Percentiles rank a stretch among this genome's conserved stretches.
phyloP scores from a whole-genome alignment of 2,329 filamentous ascomycete species.

The Fusarium kyushuense region DNA sequence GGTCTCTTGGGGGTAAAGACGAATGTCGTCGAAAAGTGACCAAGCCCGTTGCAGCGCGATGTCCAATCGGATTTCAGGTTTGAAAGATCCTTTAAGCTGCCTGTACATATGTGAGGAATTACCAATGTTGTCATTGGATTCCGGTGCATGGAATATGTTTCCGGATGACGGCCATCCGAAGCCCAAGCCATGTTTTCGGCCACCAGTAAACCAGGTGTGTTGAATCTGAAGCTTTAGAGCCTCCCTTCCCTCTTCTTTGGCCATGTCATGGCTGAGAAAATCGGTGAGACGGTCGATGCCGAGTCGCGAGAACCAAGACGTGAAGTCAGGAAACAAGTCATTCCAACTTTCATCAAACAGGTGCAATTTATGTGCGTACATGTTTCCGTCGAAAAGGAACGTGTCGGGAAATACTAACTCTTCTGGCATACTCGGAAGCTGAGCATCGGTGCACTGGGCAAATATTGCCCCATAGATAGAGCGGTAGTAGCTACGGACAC shows the following conservation, averaged over 20 bases:
- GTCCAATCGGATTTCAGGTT: accelerated
- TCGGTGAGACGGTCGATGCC: neutral
- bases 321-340: neutral
- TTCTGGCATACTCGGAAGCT: neutral
- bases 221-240: neutral
- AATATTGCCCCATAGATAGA: slow-evolving; percentile 32
- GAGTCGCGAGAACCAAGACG: neutral
- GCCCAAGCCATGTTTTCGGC: accelerated
- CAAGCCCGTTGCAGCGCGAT: neutral
- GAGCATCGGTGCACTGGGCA: slow-evolving; percentile 1
- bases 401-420: neutral
- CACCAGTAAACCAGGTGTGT: neutral
- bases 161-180: no score
- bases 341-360: neutral
- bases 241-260: neutral
- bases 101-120: neutral
- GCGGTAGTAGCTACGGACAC: slow-evolving; percentile 20
- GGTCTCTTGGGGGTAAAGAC: neutral
- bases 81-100: neutral
- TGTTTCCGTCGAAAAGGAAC: neutral
- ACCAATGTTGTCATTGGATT: no score
- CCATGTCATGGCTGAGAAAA: neutral
- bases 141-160: no score
- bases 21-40: neutral
- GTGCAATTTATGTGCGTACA: neutral